Percentiles rank a stretch among this genome's conserved stretches.
phyloP scores from a whole-genome alignment of 352 stramenopile genomes.

The Phytophthora palmivora region DNA sequence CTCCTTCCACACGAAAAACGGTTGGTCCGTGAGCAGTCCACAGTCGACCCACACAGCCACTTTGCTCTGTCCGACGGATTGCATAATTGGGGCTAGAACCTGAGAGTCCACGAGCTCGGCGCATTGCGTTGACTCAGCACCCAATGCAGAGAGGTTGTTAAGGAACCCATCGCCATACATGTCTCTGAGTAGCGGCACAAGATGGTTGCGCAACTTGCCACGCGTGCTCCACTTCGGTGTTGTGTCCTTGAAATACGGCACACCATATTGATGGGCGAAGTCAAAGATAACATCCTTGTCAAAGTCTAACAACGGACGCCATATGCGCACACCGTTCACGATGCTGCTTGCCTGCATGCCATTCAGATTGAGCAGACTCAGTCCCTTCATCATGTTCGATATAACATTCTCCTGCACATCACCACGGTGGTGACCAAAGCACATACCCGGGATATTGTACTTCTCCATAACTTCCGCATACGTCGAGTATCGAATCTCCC shows the following conservation, averaged over 20 bases:
- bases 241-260: constrained; percentile 98
- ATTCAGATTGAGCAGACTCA: constrained; percentile 93
- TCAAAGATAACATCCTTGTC: constrained; percentile 96
- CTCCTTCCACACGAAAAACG: constrained; percentile 90
- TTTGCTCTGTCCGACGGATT: constrained; percentile 58
- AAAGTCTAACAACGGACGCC: constrained; percentile 93
- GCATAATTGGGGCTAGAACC: constrained; percentile 70
- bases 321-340: constrained; percentile 86
- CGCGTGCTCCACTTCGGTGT: constrained; percentile 97
- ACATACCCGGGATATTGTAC: constrained; percentile 88
- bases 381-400: constrained; percentile 97
- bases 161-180: constrained; percentile 95
- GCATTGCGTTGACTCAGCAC: constrained; percentile 83
- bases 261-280: constrained; percentile 94
- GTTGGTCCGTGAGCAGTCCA: constrained; percentile 55
- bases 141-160: constrained; percentile 82
- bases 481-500: constrained; percentile 93
- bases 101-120: constrained; percentile 65
- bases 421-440: constrained; percentile 96
- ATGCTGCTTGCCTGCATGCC: constrained; percentile 91
- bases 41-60: constrained; percentile 80
- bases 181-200: constrained; percentile 94
- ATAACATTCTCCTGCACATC: constrained; percentile 99
- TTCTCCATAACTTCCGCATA: constrained; percentile 90
- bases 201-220: constrained; percentile 95